phyloP scores from a whole-genome alignment of 2,329 filamentous ascomycete species.

The Trichoderma cornu-damae region DNA sequence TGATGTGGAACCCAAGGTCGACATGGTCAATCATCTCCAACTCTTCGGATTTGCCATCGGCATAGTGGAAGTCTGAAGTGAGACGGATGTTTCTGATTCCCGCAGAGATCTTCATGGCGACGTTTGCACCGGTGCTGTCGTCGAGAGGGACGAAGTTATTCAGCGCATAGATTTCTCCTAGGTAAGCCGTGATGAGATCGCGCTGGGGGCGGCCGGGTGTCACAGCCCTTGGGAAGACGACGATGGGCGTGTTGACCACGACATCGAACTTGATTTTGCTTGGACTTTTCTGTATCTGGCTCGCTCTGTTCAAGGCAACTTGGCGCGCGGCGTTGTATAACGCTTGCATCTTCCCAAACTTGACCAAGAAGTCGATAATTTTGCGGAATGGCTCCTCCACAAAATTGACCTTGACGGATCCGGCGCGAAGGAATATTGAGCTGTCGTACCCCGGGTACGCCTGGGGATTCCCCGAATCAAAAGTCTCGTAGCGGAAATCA shows the following conservation, averaged over 20 bases:
- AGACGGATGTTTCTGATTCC: slow-evolving; percentile 89
- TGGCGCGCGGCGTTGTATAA: slow-evolving; percentile 96
- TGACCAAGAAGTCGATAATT: slow-evolving; percentile 95
- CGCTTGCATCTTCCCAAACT: slow-evolving; percentile 99
- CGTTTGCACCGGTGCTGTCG: slow-evolving; percentile 64
- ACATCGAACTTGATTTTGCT: slow-evolving; percentile 93
- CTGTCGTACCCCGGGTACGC: slow-evolving; percentile 93
- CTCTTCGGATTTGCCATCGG: slow-evolving; percentile 67
- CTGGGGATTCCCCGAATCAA: slow-evolving; percentile 63
- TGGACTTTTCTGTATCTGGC: slow-evolving; percentile 83
- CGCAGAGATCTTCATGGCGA: slow-evolving; percentile 83
- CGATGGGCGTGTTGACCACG: slow-evolving; percentile 87
- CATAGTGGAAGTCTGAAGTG: slow-evolving; percentile 83
- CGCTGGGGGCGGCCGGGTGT: slow-evolving; percentile 63
- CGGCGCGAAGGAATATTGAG: slow-evolving; percentile 81
- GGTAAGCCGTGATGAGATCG: slow-evolving; percentile 83
- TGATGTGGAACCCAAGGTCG: slow-evolving; percentile 87
- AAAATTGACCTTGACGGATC: slow-evolving; percentile 96
- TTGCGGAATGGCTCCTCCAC: slow-evolving; percentile 95
- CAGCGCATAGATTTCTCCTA: slow-evolving; percentile 95
- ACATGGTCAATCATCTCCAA: slow-evolving; percentile 96
- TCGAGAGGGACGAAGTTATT: slow-evolving; percentile 86
- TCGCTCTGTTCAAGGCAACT: slow-evolving; percentile 89
- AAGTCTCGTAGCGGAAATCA: slow-evolving; percentile 97
- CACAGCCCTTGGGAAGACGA: slow-evolving; percentile 83